phyloP scores from a whole-genome alignment of 345 rosid species.

The Eucalyptus cladocalyx region DNA sequence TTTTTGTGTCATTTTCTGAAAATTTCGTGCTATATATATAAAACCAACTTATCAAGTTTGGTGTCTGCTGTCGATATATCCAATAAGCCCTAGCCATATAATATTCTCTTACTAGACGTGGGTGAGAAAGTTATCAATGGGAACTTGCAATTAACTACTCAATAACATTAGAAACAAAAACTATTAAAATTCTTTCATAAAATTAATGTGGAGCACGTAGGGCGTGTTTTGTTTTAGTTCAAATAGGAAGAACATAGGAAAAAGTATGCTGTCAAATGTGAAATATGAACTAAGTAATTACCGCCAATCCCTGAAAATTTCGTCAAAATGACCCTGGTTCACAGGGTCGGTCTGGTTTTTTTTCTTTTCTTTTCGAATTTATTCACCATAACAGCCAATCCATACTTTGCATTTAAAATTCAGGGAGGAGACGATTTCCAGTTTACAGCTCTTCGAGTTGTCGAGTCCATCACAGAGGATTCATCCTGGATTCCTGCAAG shows the following conservation, averaged over 20 bases:
- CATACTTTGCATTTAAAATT: not conserved
- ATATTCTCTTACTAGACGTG: not conserved
- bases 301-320: not conserved
- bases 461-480: constrained; percentile 72
- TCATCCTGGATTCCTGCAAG: constrained; percentile 37
- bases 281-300: rapidly evolving
- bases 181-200: not conserved
- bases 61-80: not conserved
- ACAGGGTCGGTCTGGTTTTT: rapidly evolving
- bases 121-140: not conserved
- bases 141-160: not conserved
- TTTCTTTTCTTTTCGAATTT: too few species aligned
- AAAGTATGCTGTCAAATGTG: rapidly evolving
- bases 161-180: not conserved
- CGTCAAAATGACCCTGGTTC: not conserved
- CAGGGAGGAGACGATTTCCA: constrained; percentile 95
- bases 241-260: not conserved
- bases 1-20: not conserved
- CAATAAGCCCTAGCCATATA: not conserved
- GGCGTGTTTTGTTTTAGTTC: not conserved
- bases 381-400: not conserved
- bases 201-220: not conserved
- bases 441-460: constrained; percentile 64
- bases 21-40: not conserved
- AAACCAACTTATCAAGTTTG: not conserved